Percentiles rank a stretch among this genome's conserved stretches.
Evolutionary conservation across 306 rosid species (phyloP).

Genomic region (Cicer arietinum): DNA sequence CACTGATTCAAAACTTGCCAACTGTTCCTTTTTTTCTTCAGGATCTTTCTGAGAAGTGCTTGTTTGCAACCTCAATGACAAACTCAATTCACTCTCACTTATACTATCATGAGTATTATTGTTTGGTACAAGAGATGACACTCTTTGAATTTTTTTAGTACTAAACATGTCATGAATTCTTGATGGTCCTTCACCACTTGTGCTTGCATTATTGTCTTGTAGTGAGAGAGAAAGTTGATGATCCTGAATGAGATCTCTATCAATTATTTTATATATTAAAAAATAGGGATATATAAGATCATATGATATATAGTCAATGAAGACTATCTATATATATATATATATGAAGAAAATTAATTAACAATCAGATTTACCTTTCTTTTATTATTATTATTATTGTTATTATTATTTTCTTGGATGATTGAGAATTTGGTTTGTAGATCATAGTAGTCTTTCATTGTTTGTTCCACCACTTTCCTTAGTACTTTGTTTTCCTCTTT

Average conservation of each 20-base stretch:
- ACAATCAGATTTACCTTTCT: constrained; percentile 54
- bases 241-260: constrained; percentile 52
- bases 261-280: background rate
- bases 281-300: background rate
- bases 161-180: constrained; percentile 43
- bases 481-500: constrained; percentile 84
- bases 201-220: constrained; percentile 49
- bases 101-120: constrained; percentile 33
- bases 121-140: constrained; percentile 38
- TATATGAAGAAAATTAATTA: constrained; percentile 3
- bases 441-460: constrained; percentile 78
- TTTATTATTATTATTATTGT: constrained; percentile 34
- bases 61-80: constrained; percentile 70
- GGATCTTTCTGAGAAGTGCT: constrained; percentile 43
- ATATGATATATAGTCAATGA: constrained; percentile 25
- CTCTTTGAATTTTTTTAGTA: constrained; percentile 33
- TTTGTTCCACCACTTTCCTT: constrained; percentile 79
- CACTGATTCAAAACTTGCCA: constrained; percentile 40
- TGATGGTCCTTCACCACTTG: constrained; percentile 43
- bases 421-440: constrained; percentile 71
- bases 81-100: constrained; percentile 62
- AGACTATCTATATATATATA: background rate
- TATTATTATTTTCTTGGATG: constrained; percentile 59
- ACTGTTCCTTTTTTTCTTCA: constrained; percentile 40
- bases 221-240: constrained; percentile 61